Percentiles rank a stretch among this genome's conserved stretches.
Conservation (phyloP, 108 stramenopile genomes). For the Nitzschia sp. region DNA sequence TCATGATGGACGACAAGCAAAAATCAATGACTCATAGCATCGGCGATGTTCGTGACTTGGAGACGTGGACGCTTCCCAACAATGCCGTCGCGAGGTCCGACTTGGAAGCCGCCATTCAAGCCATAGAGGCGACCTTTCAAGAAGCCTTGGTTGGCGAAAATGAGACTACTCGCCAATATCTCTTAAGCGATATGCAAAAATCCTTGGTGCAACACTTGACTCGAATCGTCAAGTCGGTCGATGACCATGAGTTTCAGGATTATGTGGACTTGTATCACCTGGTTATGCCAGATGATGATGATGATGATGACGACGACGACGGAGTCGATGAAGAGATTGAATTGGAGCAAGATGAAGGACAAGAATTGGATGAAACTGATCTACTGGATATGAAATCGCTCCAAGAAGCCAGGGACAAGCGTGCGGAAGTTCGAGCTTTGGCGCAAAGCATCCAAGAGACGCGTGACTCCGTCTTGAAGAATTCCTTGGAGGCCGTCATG, state of each 20-base stretch:
- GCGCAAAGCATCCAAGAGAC: conserved; percentile 11
- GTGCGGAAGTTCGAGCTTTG: conserved; percentile 15
- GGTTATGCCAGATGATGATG: conserved; percentile 16
- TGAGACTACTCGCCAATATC: background rate
- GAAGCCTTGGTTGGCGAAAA: background rate
- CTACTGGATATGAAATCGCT: conserved; percentile 28
- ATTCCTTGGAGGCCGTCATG: background rate
- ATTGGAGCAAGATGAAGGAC: conserved; percentile 14
- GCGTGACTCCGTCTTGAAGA: conserved; percentile 27
- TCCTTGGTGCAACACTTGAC: conserved; percentile 23
- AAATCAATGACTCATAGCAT: too few relatives aligned
- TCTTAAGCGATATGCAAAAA: conserved; percentile 17
- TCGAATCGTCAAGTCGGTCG: conserved; percentile 20
- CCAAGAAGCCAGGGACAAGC: conserved; percentile 23
- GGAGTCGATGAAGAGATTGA: background rate
- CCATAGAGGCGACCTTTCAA: conserved; percentile 29
- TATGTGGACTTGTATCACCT: conserved; percentile 31
- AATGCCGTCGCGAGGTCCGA: conserved; percentile 30
- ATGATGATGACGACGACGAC: conserved; percentile 19
- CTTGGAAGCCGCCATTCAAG: conserved; percentile 20
- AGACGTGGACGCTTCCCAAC: background rate
- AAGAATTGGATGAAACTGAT: conserved; percentile 30
- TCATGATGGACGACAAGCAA: too few relatives aligned
- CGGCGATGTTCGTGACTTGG: too few relatives aligned
- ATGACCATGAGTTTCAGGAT: conserved; percentile 26